Evolutionary conservation across 768 basidiomycete species (phyloP).

Genomic region (Sporobolomyces pararoseus): DNA sequence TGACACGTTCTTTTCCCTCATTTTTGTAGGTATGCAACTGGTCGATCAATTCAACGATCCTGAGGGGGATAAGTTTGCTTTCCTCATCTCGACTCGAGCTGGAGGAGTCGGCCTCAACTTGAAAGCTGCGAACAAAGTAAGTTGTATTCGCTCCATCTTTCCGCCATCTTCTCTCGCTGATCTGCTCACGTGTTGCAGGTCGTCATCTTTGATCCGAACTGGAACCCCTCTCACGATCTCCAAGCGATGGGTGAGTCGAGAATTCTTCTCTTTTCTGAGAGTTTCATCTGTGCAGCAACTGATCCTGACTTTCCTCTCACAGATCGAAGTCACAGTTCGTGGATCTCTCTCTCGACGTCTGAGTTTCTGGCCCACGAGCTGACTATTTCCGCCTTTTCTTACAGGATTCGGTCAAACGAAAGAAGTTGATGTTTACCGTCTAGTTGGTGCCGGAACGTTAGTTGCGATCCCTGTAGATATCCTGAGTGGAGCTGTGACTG

Average conservation of each 20-base stretch:
- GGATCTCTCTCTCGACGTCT: constrained; percentile 50
- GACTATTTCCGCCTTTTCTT: constrained; percentile 49
- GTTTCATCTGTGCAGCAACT: too few species aligned
- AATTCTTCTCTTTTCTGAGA: neutral
- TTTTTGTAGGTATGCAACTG: constrained; percentile 66
- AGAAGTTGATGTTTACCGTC: constrained; percentile 75
- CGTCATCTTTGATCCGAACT: constrained; percentile 59
- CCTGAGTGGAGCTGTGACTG: neutral
- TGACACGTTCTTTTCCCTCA: constrained; percentile 7
- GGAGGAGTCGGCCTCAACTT: constrained; percentile 92
- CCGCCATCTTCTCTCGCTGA: too few species aligned
- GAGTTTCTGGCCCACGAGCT: neutral
- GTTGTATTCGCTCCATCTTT: too few species aligned
- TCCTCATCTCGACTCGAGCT: constrained; percentile 90
- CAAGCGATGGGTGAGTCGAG: constrained; percentile 52
- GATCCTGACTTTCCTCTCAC: neutral
- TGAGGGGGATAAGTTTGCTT: constrained; percentile 82
- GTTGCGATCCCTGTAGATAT: too few species aligned
- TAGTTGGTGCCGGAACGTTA: constrained; percentile 73
- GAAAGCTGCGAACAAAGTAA: constrained; percentile 90
- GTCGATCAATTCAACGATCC: constrained; percentile 89
- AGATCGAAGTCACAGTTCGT: constrained; percentile 22
- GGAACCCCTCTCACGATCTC: constrained; percentile 95
- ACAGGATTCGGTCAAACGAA: constrained; percentile 78
- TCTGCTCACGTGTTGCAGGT: neutral